These are phyloP conservation scores for Pezicula neosporulosa DNA, from an alignment of 2,329 filamentous ascomycete genomes.

Conservation along the genomic window DNA sequence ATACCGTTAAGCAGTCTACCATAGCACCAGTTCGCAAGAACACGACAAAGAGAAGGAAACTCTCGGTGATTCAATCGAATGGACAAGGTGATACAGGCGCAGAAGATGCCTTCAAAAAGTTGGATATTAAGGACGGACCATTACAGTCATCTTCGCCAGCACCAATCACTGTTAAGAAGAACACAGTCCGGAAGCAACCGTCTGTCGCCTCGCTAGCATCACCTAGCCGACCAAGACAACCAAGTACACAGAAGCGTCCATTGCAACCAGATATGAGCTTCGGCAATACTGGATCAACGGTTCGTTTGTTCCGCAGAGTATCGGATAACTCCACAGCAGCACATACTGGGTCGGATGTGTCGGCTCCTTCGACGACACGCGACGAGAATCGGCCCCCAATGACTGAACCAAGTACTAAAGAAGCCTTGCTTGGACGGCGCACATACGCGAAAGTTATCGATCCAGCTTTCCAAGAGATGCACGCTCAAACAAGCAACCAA, in stretches of 20 bases:
- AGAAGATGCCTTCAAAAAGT: slow-evolving; percentile 57
- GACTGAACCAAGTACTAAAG: slow-evolving; percentile 66
- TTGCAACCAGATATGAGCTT: slow-evolving; percentile 89
- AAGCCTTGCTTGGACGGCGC: slow-evolving; percentile 76
- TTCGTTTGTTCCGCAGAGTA: slow-evolving; percentile 86
- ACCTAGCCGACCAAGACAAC: slow-evolving; percentile 23
- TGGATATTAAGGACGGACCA: slow-evolving; percentile 59
- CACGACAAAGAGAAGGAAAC: slow-evolving; percentile 48
- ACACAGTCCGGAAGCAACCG: slow-evolving; percentile 44
- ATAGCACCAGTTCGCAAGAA: slow-evolving; percentile 52
- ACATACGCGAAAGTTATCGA: slow-evolving; percentile 81
- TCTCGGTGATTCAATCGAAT: slow-evolving; percentile 51
- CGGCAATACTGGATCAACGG: slow-evolving; percentile 88
- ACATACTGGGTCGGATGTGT: slow-evolving; percentile 20
- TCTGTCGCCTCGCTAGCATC: slow-evolving; percentile 29
- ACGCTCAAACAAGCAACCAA: slow-evolving; percentile 70
- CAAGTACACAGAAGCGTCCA: slow-evolving; percentile 58
- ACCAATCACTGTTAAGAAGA: slow-evolving; percentile 54
- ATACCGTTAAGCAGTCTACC: slow-evolving; percentile 76
- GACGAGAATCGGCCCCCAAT: slow-evolving; percentile 64
- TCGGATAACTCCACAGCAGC: slow-evolving; percentile 56
- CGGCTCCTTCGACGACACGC: slow-evolving; percentile 18
- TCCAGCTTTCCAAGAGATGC: slow-evolving; percentile 76
- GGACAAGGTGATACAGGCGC: slow-evolving; percentile 26
- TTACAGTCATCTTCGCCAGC: slow-evolving; percentile 53